These are phyloP conservation scores for Darksidea phi DNA, from an alignment of 495 filamentous ascomycete genomes.

Conservation along the genomic window DNA sequence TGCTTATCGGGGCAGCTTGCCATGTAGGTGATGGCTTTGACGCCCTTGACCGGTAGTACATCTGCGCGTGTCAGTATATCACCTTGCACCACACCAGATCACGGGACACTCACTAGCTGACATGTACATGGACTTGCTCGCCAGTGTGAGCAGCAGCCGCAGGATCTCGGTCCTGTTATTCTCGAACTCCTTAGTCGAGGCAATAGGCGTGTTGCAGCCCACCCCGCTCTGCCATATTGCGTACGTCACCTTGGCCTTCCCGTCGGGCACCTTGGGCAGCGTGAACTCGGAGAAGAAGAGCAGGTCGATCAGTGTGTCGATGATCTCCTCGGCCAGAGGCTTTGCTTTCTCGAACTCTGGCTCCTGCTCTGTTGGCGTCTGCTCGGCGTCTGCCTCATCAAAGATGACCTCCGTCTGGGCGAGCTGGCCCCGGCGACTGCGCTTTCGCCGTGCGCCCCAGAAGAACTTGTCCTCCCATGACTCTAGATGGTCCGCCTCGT, in stretches of 20 bases:
- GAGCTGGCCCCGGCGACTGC: constrained; percentile 51
- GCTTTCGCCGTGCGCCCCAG: constrained; percentile 74
- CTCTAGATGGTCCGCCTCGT: constrained; percentile 84
- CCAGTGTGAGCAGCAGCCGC: constrained; percentile 79
- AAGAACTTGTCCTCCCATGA: constrained; percentile 92
- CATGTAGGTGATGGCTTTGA: constrained; percentile 86
- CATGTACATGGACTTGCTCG: constrained; percentile 90
- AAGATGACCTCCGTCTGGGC: constrained; percentile 76
- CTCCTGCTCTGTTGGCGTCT: constrained; percentile 45
- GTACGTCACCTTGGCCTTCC: constrained; percentile 80
- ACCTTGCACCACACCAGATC: background rate
- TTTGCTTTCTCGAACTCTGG: constrained; percentile 78
- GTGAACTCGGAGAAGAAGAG: constrained; percentile 92
- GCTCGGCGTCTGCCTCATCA: constrained; percentile 64
- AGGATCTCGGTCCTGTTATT: constrained; percentile 89
- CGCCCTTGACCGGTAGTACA: constrained; percentile 78
- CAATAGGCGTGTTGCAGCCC: constrained; percentile 86
- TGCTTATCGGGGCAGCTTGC: constrained; percentile 86
- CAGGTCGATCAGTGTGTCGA: constrained; percentile 85
- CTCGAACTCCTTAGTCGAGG: constrained; percentile 85
- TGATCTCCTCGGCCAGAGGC: constrained; percentile 88
- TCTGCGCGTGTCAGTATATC: constrained; percentile 44
- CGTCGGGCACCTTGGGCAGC: constrained; percentile 63
- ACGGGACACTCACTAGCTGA: constrained; percentile 60
- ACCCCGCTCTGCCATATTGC: constrained; percentile 98